A percentile compares a stretch with the other conserved stretches of the same genome.
phyloP scores from a whole-genome alignment of 2,329 filamentous ascomycete species.

The Harringtonia aguacate region DNA sequence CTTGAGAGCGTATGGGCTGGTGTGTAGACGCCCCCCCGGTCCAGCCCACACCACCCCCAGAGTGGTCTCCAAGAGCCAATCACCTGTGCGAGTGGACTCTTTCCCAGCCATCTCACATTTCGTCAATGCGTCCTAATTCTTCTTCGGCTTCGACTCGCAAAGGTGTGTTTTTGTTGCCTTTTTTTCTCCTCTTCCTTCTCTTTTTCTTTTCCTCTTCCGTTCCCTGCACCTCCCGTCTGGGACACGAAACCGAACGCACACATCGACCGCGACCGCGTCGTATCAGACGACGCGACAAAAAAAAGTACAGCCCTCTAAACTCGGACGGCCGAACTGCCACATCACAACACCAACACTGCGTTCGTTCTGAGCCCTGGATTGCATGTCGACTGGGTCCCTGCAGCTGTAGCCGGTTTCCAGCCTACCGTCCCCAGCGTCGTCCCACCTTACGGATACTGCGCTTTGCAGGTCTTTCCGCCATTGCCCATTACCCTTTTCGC shows the following conservation, averaged over 20 bases:
- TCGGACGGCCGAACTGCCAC: not conserved
- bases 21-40: no score
- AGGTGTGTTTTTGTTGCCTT: not conserved
- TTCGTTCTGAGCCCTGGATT: not conserved
- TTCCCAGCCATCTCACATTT: constrained; percentile 1
- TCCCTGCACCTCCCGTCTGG: not conserved
- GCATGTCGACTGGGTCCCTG: not conserved
- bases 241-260: not conserved
- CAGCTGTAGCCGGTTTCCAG: not conserved
- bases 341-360: not conserved
- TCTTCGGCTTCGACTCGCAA: not conserved
- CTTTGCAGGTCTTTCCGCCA: not conserved
- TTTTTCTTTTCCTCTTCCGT: constrained; percentile 2
- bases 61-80: not conserved
- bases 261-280: not conserved
- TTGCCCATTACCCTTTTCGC: not conserved
- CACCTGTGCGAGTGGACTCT: not conserved
- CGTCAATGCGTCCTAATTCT: not conserved
- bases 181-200: not conserved
- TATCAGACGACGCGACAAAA: not conserved
- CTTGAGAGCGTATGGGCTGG: no score
- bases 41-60: not conserved
- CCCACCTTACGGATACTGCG: not conserved
- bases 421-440: constrained; percentile 2
- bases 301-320: not conserved